A percentile compares a stretch with the other conserved stretches of the same genome.
Conservation (phyloP, 2,329 filamentous ascomycete genomes). For the Trichoderma sp. region DNA sequence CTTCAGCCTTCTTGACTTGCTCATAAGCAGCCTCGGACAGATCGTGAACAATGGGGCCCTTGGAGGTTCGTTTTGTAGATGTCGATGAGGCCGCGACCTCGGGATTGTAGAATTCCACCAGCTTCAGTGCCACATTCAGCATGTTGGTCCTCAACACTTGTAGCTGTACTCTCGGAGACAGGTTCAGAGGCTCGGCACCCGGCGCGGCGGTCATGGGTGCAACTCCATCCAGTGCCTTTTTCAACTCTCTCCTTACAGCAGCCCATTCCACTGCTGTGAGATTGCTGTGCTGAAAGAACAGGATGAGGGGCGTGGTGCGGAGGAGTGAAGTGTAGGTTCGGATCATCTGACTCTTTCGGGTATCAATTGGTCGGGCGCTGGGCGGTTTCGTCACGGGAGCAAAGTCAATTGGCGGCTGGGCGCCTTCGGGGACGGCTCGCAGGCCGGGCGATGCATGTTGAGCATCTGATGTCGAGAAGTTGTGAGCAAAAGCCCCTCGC, state of each 20-base stretch:
- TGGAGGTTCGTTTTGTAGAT: slow-evolving; percentile 33
- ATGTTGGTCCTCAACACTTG: slow-evolving; percentile 89
- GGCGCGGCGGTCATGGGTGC: slow-evolving; percentile 32
- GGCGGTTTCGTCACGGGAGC: slow-evolving; percentile 76
- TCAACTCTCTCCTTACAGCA: slow-evolving; percentile 46
- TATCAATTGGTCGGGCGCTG: slow-evolving; percentile 81
- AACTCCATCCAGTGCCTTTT: slow-evolving; percentile 47
- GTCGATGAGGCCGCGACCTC: slow-evolving; percentile 40
- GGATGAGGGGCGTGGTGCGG: slow-evolving; percentile 78
- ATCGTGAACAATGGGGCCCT: slow-evolving; percentile 49
- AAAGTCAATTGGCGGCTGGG: slow-evolving; percentile 47
- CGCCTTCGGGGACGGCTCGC: slow-evolving; percentile 15
- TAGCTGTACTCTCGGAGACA: slow-evolving; percentile 68
- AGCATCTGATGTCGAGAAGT: slow-evolving; percentile 32
- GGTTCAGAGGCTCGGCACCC: slow-evolving; percentile 40
- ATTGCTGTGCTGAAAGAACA: slow-evolving; percentile 77
- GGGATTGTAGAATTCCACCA: slow-evolving; percentile 79
- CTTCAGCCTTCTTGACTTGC: slow-evolving; percentile 42
- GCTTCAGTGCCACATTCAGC: slow-evolving; percentile 78
- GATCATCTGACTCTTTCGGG: slow-evolving; percentile 84
- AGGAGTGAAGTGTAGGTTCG: slow-evolving; percentile 87
- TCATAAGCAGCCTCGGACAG: slow-evolving; percentile 56
- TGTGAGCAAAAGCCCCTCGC: slow-evolving; percentile 28
- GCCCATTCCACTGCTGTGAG: slow-evolving; percentile 66
- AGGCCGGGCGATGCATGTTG: slow-evolving; percentile 28